Conservation (phyloP, 2,329 filamentous ascomycete species). For the Colletotrichum theobromicola region DNA sequence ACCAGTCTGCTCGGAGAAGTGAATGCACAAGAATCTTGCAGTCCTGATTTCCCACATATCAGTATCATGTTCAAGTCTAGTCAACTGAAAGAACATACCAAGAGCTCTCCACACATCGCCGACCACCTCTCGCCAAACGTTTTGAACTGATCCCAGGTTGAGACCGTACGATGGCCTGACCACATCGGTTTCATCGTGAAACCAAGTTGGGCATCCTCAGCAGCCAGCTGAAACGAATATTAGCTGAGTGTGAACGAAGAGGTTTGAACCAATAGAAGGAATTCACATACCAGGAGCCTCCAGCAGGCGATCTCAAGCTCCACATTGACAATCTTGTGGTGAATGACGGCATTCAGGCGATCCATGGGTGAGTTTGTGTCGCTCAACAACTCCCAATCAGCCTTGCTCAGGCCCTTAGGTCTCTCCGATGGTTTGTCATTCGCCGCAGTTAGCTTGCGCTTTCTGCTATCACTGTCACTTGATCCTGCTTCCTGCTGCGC, state of each 20-base stretch:
- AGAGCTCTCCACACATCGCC: not conserved
- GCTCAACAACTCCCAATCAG: not conserved
- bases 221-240: not conserved
- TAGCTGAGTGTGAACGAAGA: too few relatives aligned
- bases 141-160: not conserved
- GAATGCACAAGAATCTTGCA: slow-evolving; percentile 2
- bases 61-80: too few relatives aligned
- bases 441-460: not conserved
- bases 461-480: not conserved
- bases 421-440: not conserved
- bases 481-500: too few relatives aligned
- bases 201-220: not conserved
- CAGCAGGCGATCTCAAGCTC: slow-evolving; percentile 6
- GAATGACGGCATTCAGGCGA: not conserved
- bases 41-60: too few relatives aligned
- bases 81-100: not conserved
- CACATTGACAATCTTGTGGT: not conserved
- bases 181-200: not conserved
- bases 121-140: not conserved
- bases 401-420: not conserved
- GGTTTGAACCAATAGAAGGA: not conserved
- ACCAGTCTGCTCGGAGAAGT: not conserved
- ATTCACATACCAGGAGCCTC: not conserved
- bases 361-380: not conserved
- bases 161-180: not conserved